phyloP scores from a whole-genome alignment of 108 stramenopile species.

The Asterionellopsis glacialis region DNA sequence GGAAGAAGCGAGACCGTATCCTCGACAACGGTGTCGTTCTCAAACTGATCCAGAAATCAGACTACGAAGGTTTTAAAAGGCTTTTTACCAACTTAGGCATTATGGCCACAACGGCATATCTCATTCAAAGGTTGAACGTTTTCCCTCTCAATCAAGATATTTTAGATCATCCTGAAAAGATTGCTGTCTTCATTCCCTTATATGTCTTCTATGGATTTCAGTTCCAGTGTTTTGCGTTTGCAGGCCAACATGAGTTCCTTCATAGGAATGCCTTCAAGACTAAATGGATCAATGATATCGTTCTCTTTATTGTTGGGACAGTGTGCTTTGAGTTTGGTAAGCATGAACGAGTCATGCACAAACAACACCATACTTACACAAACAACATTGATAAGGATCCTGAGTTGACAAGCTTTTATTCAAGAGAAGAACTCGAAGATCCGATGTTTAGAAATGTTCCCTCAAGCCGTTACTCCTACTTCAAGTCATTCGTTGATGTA shows the following conservation, averaged over 20 bases:
- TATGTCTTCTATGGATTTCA: conserved; percentile 63
- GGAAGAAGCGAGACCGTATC: conserved; percentile 52
- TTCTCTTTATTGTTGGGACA: conserved; percentile 20
- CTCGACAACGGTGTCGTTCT: conserved; percentile 50
- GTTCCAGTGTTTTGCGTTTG: conserved; percentile 57
- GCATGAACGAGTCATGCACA: conserved; percentile 61
- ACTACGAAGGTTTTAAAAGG: conserved; percentile 37
- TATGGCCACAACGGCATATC: conserved; percentile 22
- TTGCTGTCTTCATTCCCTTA: conserved; percentile 31
- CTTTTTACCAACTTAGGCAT: conserved; percentile 36
- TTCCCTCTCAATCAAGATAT: neutral
- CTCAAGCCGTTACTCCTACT: conserved; percentile 17
- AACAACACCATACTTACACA: conserved; percentile 54
- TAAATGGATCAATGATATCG: conserved; percentile 45
- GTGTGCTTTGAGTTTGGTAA: conserved; percentile 43
- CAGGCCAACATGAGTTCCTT: conserved; percentile 56
- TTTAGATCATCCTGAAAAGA: conserved; percentile 4
- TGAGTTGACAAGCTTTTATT: conserved; percentile 52
- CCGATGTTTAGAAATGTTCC: conserved; percentile 38
- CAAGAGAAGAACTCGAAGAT: conserved; percentile 32
- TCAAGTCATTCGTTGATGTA: conserved; percentile 32
- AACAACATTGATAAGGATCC: conserved; percentile 53
- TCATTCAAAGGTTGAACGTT: conserved; percentile 23
- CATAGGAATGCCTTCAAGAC: conserved; percentile 60
- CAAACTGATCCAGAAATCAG: conserved; percentile 50